Conservation (phyloP, 306 rosid species). For the Senna tora region DNA sequence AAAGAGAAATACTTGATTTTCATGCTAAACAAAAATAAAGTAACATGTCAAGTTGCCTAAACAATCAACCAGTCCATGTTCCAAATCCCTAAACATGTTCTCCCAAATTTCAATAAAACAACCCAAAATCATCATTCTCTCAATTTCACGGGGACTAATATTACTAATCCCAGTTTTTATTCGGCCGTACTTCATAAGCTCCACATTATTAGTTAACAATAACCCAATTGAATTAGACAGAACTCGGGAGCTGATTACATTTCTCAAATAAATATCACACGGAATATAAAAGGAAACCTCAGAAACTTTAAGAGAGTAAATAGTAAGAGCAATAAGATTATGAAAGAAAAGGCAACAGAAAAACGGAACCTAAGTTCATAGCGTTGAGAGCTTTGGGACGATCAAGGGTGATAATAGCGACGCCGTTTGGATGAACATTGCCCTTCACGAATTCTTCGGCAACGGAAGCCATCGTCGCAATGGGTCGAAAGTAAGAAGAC, state of each 20-base stretch:
- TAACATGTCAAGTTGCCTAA: background rate
- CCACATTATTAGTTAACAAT: conserved; percentile 2
- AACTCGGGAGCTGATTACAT: background rate
- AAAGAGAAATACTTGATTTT: background rate
- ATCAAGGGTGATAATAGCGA: conserved; percentile 92
- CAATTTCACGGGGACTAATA: background rate
- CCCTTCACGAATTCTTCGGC: conserved; percentile 80
- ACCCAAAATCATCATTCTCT: conserved; percentile 22
- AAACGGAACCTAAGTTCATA: conserved; percentile 72
- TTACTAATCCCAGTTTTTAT: conserved; percentile 16
- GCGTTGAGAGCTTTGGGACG: conserved; percentile 99
- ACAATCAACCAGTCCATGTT: background rate
- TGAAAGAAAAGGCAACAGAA: background rate
- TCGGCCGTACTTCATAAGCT: conserved; percentile 12
- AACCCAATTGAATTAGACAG: conserved; percentile 13
- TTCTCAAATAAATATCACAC: conserved; percentile 14
- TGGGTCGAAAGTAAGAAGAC: conserved; percentile 46
- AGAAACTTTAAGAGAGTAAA: background rate
- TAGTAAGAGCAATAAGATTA: background rate
- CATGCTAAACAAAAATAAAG: background rate
- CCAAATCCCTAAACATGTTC: conserved; percentile 4
- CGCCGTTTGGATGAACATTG: conserved; percentile 74
- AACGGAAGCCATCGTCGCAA: conserved; percentile 68
- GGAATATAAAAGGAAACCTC: background rate
- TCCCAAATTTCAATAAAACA: conserved; percentile 23